Evolutionary conservation across 768 basidiomycete species (phyloP).

Genomic region (Daedalea quercina): DNA sequence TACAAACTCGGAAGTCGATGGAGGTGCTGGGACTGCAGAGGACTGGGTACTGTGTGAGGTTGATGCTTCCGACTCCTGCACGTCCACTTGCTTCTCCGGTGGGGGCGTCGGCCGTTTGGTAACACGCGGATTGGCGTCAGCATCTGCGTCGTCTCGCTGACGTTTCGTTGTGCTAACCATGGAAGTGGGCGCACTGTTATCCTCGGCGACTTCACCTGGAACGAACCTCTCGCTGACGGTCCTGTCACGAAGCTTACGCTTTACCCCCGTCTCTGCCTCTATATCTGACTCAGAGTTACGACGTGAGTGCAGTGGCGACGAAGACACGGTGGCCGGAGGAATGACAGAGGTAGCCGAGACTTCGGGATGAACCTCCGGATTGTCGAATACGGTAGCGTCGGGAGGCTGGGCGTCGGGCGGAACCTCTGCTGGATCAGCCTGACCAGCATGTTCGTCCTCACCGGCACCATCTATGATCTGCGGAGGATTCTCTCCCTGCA

Average conservation of each 20-base stretch:
- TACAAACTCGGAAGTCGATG: constrained; percentile 41
- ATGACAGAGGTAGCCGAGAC: background rate
- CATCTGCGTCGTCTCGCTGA: constrained; percentile 54
- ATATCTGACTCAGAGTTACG: constrained; percentile 24
- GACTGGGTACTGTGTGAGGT: background rate
- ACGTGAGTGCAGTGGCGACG: constrained; percentile 7
- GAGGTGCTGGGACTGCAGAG: constrained; percentile 3
- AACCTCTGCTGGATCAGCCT: constrained; percentile 20
- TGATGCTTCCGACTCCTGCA: background rate
- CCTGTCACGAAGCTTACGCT: constrained; percentile 64
- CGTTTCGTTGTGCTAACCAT: constrained; percentile 42
- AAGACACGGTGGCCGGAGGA: background rate
- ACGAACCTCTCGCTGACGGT: constrained; percentile 49
- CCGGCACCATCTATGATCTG: constrained; percentile 14
- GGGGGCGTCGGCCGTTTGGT: constrained; percentile 56
- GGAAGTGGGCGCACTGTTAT: constrained; percentile 6
- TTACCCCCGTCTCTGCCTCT: constrained; percentile 51
- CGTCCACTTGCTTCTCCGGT: constrained; percentile 38
- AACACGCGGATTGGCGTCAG: constrained; percentile 50
- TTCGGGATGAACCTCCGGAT: constrained; percentile 2
- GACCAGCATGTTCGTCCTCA: constrained; percentile 17
- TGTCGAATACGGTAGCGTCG: background rate
- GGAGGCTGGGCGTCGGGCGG: constrained; percentile 15
- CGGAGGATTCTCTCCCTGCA: constrained; percentile 15
- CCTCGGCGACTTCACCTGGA: constrained; percentile 8